Evolutionary conservation across 2,329 filamentous ascomycete genomes (phyloP).

Genomic region (Cercospora sp.): DNA sequence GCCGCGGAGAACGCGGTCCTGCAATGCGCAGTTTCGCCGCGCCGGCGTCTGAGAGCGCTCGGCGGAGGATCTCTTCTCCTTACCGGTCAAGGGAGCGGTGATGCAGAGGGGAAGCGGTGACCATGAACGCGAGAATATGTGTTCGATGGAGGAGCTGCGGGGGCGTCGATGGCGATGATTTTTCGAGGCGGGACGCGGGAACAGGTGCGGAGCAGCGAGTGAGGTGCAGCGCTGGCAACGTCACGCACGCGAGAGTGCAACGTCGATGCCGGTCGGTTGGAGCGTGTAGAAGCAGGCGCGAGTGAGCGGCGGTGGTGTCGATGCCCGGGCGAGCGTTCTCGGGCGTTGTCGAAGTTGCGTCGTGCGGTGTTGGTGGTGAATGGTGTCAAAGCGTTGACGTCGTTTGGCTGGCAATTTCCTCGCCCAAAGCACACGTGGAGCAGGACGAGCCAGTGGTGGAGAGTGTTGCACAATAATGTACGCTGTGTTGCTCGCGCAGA

Average conservation of each 20-base stretch:
- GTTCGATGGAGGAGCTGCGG: not conserved
- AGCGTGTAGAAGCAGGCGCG: not conserved
- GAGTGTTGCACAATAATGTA: not conserved
- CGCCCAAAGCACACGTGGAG: not conserved
- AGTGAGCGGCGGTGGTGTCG: not conserved
- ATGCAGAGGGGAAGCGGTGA: not conserved
- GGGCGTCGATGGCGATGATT: not conserved
- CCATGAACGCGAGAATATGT: not conserved
- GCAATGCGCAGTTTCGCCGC: not conserved
- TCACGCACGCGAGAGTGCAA: not conserved
- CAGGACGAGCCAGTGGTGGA: not conserved
- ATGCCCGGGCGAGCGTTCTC: not conserved
- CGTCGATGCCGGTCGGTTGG: not conserved
- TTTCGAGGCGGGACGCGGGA: not conserved
- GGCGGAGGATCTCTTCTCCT: not conserved
- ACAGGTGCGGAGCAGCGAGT: not conserved
- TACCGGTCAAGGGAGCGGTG: not conserved
- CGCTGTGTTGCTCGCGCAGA: not conserved
- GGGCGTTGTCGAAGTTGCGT: not conserved
- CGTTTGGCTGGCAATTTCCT: not conserved
- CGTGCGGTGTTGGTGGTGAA: not conserved
- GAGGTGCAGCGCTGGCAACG: not conserved
- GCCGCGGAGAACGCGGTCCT: slow-evolving; percentile 28
- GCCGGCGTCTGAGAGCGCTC: not conserved
- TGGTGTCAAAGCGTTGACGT: not conserved